Percentiles rank a stretch among this genome's conserved stretches.
These are phyloP conservation scores for Myriosclerotinia scirpicola DNA, from an alignment of 2,329 filamentous ascomycete genomes.

Conservation along the genomic window DNA sequence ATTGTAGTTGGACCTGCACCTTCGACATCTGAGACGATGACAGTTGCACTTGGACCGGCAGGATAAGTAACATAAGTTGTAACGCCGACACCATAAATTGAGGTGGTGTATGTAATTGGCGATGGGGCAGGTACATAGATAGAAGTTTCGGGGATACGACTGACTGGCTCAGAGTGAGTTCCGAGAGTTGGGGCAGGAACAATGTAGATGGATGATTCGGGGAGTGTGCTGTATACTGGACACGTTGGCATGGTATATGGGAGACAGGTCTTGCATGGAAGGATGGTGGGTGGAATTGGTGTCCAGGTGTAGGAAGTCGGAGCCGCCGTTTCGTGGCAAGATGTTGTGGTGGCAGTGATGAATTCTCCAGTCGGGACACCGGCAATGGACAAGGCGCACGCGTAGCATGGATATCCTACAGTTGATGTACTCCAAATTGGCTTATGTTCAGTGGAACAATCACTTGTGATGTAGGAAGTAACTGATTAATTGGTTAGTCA, in stretches of 20 bases:
- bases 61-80: slow-evolving; percentile 19
- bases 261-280: slow-evolving; percentile 25
- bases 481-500: slow-evolving; percentile 21
- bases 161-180: slow-evolving; percentile 1
- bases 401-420: slow-evolving; percentile 28
- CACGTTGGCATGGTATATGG: slow-evolving; percentile 28
- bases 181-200: slow-evolving; percentile 12
- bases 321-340: slow-evolving; percentile 19
- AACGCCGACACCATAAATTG: not conserved
- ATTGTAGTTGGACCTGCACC: slow-evolving; percentile 7
- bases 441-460: slow-evolving; percentile 25
- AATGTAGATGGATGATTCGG: slow-evolving; percentile 14
- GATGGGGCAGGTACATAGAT: slow-evolving; percentile 18
- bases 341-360: slow-evolving; percentile 27
- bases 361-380: slow-evolving; percentile 21
- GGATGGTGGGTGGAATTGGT: slow-evolving; percentile 21
- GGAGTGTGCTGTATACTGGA: slow-evolving; percentile 23
- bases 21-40: not conserved
- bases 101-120: not conserved
- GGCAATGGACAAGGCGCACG: slow-evolving; percentile 25
- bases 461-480: slow-evolving; percentile 26
- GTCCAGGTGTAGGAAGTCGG: slow-evolving; percentile 27
- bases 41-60: slow-evolving; percentile 5
- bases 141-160: slow-evolving; percentile 9
- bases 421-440: slow-evolving; percentile 27